Base-by-base conservation (phyloP, 257 asterid species). In the Penstemon barbatus region DNA sequence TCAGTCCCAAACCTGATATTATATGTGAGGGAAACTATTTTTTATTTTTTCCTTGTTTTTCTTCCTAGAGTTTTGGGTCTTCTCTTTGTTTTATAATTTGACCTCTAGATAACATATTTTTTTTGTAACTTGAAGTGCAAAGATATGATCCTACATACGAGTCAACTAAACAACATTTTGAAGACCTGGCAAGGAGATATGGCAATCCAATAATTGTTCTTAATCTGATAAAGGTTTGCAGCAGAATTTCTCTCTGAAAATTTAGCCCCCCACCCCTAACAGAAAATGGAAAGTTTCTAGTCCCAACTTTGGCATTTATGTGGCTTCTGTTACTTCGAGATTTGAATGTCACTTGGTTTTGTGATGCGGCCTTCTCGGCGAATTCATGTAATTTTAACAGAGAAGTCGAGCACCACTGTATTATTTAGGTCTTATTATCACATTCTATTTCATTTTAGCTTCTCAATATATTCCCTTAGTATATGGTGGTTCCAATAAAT, bases 61-160 rank as follows among this genome's bases (percentile, higher is more conserved):
- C 19, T 62, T 62, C 12, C 0, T 57, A 11, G 44, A 4, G 4
- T 59, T 61, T 39, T 59, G 61, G 33, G n/a, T 54, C 6, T 11
- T 45, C 73, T 65, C 8, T 57, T 72, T 74, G 39, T 46, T 74
- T 57, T 72, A 41, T 69, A 6, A 57, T 62, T 19, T 72, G 68
- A 63, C 43, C 59, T 72, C 11, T 53, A 71, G n/a, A 65, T 63
- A 41, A 19, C 45, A 19, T 75, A 70, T 71, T 48, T 7, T 73
- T 69, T 77, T 69, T 57, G n/a, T n/a, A 56, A 61, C 74, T 63
- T 72, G 84, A 79, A 94, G 99, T 94, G 82, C 97, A 91, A 86
- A 89, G 99, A 82, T 94, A 94, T 81, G 99, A 94, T 80, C 99
- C 99, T 74, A 94, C 99, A 73, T 94, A 94, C 67, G 99, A 94